Conservation (phyloP, 2,329 filamentous ascomycete genomes). For the Daldinia sp. region DNA sequence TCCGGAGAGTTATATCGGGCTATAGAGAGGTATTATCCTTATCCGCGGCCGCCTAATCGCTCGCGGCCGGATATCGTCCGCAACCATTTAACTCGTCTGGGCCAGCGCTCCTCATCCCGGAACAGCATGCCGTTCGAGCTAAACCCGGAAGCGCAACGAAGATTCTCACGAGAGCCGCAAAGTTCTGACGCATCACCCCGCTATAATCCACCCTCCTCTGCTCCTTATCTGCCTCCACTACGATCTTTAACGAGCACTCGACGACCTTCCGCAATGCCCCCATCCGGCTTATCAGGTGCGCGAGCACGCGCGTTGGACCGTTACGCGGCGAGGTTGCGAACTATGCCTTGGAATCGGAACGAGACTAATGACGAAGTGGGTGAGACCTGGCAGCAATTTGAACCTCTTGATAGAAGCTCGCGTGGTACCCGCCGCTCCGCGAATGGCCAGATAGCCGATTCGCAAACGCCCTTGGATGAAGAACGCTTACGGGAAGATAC, state of each 20-base stretch:
- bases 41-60: conserved; percentile 43
- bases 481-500: conserved; percentile 41
- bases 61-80: conserved; percentile 42
- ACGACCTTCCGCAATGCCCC: conserved; percentile 46
- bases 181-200: conserved; percentile 44
- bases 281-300: conserved; percentile 40
- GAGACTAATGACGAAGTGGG: conserved; percentile 37
- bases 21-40: conserved; percentile 57
- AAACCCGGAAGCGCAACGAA: conserved; percentile 53
- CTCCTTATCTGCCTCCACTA: conserved; percentile 55
- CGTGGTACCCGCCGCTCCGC: conserved; percentile 36
- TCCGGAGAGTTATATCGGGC: conserved; percentile 59
- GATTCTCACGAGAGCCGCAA: conserved; percentile 54
- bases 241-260: conserved; percentile 51
- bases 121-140: conserved; percentile 54
- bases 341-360: conserved; percentile 33
- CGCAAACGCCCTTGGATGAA: conserved; percentile 34
- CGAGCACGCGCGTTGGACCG: conserved; percentile 44
- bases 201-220: conserved; percentile 44
- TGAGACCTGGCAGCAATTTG: conserved; percentile 37
- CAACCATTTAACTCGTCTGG: conserved; percentile 45
- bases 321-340: conserved; percentile 35
- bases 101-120: conserved; percentile 43
- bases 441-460: conserved; percentile 21
- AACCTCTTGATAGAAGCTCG: conserved; percentile 26